Percentiles rank a stretch among this genome's conserved stretches.
Evolutionary conservation across 805 yeast genomes (phyloP).

Genomic region (Ogataea henricii): DNA sequence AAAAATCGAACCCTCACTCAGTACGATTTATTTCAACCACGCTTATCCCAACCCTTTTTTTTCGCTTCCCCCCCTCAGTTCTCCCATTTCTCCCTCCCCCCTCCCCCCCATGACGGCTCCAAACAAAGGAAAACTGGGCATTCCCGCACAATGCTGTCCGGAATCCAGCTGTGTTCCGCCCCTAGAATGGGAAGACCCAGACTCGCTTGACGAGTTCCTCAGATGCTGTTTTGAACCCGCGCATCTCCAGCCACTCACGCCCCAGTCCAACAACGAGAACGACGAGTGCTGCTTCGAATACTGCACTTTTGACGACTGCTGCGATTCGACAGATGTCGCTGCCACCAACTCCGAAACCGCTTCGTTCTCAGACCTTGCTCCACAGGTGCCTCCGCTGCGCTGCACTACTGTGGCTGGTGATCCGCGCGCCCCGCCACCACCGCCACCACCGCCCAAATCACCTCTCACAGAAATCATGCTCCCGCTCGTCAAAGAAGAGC

Average conservation of each 20-base stretch:
- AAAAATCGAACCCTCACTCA: too few species aligned
- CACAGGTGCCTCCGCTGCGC: not conserved
- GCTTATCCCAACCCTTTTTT: too few species aligned
- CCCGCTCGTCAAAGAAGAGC: conserved; percentile 5
- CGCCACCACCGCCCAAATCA: not conserved
- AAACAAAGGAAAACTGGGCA: too few species aligned
- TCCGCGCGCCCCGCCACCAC: not conserved
- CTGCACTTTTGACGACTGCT: conserved; percentile 28
- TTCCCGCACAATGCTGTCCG: conserved; percentile 14
- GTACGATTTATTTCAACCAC: too few species aligned
- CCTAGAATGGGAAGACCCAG: conserved; percentile 5
- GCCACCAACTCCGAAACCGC: not conserved
- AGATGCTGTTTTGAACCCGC: conserved; percentile 29
- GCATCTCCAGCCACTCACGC: conserved; percentile 16
- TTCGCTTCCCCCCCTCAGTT: not conserved
- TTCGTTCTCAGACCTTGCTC: not conserved
- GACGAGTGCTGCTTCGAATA: conserved; percentile 30
- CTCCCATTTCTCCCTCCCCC: not conserved
- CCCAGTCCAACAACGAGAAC: conserved; percentile 1
- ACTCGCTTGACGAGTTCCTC: conserved; percentile 23
- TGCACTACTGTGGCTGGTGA: not conserved
- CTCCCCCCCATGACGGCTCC: not conserved
- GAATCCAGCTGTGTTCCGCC: conserved; percentile 10
- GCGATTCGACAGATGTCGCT: not conserved
- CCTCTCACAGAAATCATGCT: conserved; percentile 2